phyloP scores from a whole-genome alignment of 192 early-diverging fungal species.

The Umbelopsis sp. region DNA sequence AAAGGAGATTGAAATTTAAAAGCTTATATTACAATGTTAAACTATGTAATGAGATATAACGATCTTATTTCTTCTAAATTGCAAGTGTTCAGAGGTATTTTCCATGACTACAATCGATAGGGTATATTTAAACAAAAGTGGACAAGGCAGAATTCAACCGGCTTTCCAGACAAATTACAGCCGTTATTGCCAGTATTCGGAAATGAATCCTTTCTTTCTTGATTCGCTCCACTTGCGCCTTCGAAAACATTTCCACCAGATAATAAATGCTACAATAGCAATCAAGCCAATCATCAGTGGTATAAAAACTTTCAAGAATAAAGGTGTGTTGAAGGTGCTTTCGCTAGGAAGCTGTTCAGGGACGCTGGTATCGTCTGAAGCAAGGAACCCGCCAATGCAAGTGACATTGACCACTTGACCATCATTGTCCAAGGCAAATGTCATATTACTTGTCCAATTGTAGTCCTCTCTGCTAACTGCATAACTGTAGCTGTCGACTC shows the following conservation, averaged over 20 bases:
- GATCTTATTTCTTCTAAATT: too few relatives aligned
- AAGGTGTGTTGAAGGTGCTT: background rate
- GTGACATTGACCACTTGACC: conserved; percentile 1
- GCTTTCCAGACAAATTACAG: too few relatives aligned
- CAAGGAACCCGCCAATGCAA: background rate
- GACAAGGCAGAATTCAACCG: too few relatives aligned
- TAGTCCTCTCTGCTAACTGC: background rate
- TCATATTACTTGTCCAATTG: conserved; percentile 8
- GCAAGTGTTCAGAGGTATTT: too few relatives aligned
- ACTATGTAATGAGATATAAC: too few relatives aligned
- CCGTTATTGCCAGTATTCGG: background rate
- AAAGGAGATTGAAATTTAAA: too few relatives aligned
- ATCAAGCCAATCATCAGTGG: conserved; percentile 10
- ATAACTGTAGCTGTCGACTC: conserved; percentile 11
- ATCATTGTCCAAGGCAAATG: background rate
- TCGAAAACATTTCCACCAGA: conserved; percentile 4
- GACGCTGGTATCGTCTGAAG: conserved; percentile 8
- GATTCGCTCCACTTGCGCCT: conserved; percentile 3
- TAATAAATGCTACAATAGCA: background rate
- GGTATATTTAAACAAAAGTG: too few relatives aligned
- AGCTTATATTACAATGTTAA: too few relatives aligned
- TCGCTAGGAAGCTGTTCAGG: conserved; percentile 11
- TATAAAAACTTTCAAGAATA: background rate
- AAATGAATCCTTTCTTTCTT: background rate
- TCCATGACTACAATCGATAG: too few relatives aligned